A percentile compares a stretch with the other conserved stretches of the same genome.
Evolutionary conservation across 805 yeast species (phyloP).

Genomic region (Deakozyma indianensis): DNA sequence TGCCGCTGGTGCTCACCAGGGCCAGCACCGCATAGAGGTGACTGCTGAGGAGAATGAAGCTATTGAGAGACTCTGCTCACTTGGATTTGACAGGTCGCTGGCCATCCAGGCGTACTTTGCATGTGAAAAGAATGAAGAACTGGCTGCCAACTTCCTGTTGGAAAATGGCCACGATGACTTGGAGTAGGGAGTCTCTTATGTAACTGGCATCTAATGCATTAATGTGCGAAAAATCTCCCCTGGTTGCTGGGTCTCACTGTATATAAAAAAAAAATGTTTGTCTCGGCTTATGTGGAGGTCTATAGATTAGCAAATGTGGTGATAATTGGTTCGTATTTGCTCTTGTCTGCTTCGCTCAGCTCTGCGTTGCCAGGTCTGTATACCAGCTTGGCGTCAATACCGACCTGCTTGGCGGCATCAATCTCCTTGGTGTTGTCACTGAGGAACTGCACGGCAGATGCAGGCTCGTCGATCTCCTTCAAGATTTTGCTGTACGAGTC

Average conservation of each 20-base stretch:
- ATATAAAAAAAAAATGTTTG: no score
- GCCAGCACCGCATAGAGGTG: conserved; percentile 33
- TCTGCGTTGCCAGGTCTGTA: conserved; percentile 60
- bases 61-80: conserved; percentile 75
- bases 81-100: conserved; percentile 79
- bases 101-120: conserved; percentile 94
- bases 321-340: background rate
- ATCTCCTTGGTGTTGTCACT: conserved; percentile 75
- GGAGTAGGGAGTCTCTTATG: no score
- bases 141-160: conserved; percentile 85
- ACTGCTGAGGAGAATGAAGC: conserved; percentile 81
- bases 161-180: conserved; percentile 29
- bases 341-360: conserved; percentile 7
- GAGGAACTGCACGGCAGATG: conserved; percentile 38
- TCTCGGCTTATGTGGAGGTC: no score
- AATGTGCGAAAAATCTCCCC: no score
- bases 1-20: conserved; percentile 27
- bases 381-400: conserved; percentile 44
- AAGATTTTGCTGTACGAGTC: conserved; percentile 47
- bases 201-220: no score
- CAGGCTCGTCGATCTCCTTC: conserved; percentile 22
- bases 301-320: background rate
- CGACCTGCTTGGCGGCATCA: conserved; percentile 56
- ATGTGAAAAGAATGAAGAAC: conserved; percentile 94
- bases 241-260: no score